These are phyloP conservation scores for Ceratobasidium sp. DNA, from an alignment of 1,284 basidiomycete genomes.

Conservation along the genomic window DNA sequence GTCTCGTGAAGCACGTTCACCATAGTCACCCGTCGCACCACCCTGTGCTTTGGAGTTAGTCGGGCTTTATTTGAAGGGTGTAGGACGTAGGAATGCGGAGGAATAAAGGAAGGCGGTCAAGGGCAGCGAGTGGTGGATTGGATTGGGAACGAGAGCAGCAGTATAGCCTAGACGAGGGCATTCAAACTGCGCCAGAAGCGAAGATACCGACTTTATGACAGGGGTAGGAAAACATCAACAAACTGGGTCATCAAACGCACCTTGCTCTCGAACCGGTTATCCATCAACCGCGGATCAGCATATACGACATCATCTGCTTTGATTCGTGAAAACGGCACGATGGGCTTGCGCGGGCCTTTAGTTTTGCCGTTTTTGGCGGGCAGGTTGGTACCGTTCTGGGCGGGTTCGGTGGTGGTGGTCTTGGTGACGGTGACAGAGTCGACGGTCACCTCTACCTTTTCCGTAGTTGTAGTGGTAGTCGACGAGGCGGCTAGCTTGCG, in stretches of 20 bases:
- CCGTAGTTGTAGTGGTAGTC: conserved; percentile 48
- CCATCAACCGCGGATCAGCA: conserved; percentile 65
- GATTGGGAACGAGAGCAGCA: too few species aligned
- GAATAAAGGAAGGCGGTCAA: not conserved
- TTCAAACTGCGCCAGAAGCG: too few species aligned
- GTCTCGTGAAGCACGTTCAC: conserved; percentile 83
- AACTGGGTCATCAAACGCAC: conserved; percentile 54
- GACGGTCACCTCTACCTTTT: conserved; percentile 49
- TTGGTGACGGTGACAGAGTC: conserved; percentile 26
- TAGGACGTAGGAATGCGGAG: not conserved
- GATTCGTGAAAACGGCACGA: conserved; percentile 80
- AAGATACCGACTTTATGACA: conserved; percentile 12
- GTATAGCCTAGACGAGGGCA: too few species aligned
- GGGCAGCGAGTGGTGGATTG: not conserved
- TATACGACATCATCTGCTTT: conserved; percentile 70
- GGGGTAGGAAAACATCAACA: conserved; percentile 1
- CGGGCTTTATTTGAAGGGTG: not conserved
- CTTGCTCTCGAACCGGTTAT: conserved; percentile 87
- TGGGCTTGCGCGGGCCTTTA: conserved; percentile 43
- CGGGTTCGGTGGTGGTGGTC: conserved; percentile 41
- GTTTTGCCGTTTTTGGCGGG: conserved; percentile 52
- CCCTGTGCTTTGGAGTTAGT: conserved; percentile 54
- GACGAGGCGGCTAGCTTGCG: not conserved
- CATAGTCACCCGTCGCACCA: conserved; percentile 80
- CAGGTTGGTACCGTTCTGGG: conserved; percentile 17